These are phyloP conservation scores for Trichoderma arundinaceum DNA, from an alignment of 2,329 filamentous ascomycete species.

Conservation along the genomic window DNA sequence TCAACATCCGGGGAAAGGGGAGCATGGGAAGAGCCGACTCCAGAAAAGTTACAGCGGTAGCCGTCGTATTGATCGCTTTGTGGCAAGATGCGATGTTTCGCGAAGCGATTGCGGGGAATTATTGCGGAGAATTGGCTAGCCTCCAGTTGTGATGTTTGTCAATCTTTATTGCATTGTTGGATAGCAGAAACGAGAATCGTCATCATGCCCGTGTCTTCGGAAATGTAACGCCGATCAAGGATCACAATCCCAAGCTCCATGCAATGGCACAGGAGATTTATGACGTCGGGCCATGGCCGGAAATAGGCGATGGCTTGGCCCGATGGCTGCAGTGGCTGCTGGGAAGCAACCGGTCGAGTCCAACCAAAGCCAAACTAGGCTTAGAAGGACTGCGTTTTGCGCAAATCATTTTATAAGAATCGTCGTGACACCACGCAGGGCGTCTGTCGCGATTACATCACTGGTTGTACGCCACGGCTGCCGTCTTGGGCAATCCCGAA, in stretches of 20 bases:
- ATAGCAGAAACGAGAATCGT: neutral
- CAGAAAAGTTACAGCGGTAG: neutral
- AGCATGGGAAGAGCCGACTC: slow-evolving; percentile 9
- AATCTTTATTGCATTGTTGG: neutral
- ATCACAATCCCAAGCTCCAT: neutral
- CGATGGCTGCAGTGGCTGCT: slow-evolving; percentile 1
- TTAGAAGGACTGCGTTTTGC: neutral
- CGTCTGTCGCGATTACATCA: slow-evolving; percentile 28
- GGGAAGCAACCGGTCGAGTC: slow-evolving; percentile 11
- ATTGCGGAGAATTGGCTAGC: neutral
- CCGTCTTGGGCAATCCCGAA: slow-evolving; percentile 16
- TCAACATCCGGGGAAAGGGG: slow-evolving; percentile 24
- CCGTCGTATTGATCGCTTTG: slow-evolving; percentile 2
- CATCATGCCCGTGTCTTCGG: neutral
- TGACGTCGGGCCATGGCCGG: slow-evolving; percentile 22
- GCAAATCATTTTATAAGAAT: slow-evolving; percentile 19
- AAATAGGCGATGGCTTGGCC: slow-evolving; percentile 15
- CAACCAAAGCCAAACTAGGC: slow-evolving; percentile 12
- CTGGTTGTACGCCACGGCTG: slow-evolving; percentile 9
- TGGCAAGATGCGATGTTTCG: neutral
- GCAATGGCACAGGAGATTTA: neutral
- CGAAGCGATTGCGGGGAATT: slow-evolving; percentile 1
- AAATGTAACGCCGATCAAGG: slow-evolving; percentile 7
- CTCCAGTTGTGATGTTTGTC: neutral
- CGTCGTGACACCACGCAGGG: neutral